Conservation (phyloP, 345 rosid genomes). For the Eutrema heterophyllum region DNA sequence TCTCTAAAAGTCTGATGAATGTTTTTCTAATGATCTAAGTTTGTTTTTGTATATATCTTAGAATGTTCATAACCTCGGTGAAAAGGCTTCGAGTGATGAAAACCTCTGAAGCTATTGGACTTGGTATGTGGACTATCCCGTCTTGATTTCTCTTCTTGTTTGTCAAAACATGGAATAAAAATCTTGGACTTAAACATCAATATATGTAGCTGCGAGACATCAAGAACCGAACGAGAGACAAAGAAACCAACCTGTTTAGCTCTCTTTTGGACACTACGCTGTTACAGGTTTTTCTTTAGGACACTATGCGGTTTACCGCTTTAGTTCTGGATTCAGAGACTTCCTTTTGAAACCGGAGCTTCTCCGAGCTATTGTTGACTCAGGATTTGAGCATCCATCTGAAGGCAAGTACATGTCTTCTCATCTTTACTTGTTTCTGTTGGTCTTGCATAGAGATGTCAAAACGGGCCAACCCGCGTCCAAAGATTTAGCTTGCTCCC, state of each 20-base stretch:
- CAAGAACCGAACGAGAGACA: constrained; percentile 53
- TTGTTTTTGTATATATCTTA: constrained; percentile 15
- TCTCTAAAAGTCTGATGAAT: background rate
- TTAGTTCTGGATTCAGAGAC: too few relatives aligned
- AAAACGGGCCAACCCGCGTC: too few relatives aligned
- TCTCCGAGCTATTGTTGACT: too few relatives aligned
- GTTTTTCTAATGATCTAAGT: background rate
- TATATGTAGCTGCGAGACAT: constrained; percentile 58
- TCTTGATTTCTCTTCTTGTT: background rate
- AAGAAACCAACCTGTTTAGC: constrained; percentile 53
- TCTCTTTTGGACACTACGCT: background rate
- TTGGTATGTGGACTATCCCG: constrained; percentile 40
- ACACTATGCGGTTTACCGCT: too few relatives aligned
- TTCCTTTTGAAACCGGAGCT: too few relatives aligned
- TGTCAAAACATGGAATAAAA: background rate
- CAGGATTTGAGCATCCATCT: too few relatives aligned
- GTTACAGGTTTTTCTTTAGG: constrained; percentile 13
- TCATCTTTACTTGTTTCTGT: too few relatives aligned
- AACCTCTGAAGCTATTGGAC: constrained; percentile 81
- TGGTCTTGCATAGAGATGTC: too few relatives aligned
- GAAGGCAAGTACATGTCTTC: too few relatives aligned
- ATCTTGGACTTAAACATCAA: background rate
- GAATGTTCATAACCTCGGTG: constrained; percentile 78
- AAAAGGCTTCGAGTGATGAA: constrained; percentile 89
- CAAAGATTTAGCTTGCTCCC: too few relatives aligned